Evolutionary conservation across 2,329 filamentous ascomycete genomes (phyloP).

Genomic region (Beauveria scarabaeidicola): DNA sequence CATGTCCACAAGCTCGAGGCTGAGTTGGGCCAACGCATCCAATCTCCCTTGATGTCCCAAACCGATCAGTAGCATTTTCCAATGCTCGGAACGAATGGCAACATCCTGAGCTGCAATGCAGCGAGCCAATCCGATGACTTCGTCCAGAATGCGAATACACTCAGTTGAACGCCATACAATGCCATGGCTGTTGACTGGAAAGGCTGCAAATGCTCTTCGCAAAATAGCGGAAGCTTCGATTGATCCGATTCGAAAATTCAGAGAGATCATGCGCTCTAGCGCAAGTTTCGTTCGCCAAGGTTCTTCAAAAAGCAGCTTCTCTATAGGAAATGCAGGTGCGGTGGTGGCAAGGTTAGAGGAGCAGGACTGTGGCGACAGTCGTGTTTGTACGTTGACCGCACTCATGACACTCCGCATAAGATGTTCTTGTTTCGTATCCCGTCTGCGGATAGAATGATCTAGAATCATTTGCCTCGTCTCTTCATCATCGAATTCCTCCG

Average conservation of each 20-base stretch:
- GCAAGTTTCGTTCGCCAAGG: constrained; percentile 7
- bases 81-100: constrained; percentile 29
- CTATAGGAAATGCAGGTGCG: not conserved
- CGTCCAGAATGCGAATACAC: not conserved
- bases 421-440: constrained; percentile 32
- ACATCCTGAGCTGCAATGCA: constrained; percentile 18
- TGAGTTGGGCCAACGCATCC: constrained; percentile 36
- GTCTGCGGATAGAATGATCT: constrained; percentile 20
- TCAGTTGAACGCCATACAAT: not conserved
- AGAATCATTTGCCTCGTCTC: constrained; percentile 32
- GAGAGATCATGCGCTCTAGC: not conserved
- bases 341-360: not conserved
- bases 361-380: constrained; percentile 11
- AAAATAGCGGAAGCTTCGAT: constrained; percentile 2
- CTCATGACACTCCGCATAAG: constrained; percentile 36
- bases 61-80: constrained; percentile 35
- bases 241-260: not conserved
- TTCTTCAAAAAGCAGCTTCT: not conserved
- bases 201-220: constrained; percentile 5
- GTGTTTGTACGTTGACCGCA: constrained; percentile 15
- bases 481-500: constrained; percentile 45
- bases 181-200: not conserved
- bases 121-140: constrained; percentile 2
- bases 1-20: constrained; percentile 33
- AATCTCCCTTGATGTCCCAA: constrained; percentile 36